A percentile compares a stretch with the other conserved stretches of the same genome.
Evolutionary conservation across 495 filamentous ascomycete species (phyloP).

Genomic region (Neurospora sp.): DNA sequence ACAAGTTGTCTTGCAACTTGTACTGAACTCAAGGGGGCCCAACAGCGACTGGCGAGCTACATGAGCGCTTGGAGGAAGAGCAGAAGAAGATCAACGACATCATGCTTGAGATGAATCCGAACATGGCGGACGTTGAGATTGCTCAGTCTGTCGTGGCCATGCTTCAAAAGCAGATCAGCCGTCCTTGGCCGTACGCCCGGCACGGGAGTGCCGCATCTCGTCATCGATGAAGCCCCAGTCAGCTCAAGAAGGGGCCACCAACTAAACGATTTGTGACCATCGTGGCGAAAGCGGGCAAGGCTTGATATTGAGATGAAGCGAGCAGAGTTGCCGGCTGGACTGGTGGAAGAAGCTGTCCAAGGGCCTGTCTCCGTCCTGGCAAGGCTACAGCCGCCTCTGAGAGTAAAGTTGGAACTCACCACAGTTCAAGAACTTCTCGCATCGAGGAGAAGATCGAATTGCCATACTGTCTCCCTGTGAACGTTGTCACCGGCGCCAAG

Average conservation of each 20-base stretch:
- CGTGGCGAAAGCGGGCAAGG: constrained; percentile 14
- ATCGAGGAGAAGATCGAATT: constrained; percentile 15
- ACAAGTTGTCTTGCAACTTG: neutral
- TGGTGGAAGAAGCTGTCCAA: constrained; percentile 14
- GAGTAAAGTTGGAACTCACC: neutral
- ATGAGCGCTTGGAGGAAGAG: constrained; percentile 39
- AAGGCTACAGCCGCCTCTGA: no score
- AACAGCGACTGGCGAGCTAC: constrained; percentile 11
- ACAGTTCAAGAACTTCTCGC: neutral
- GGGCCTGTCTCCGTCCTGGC: neutral
- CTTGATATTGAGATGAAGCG: constrained; percentile 19
- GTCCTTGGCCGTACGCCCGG: no score
- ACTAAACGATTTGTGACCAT: constrained; percentile 22
- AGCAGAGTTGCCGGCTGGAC: constrained; percentile 17
- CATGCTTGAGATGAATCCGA: constrained; percentile 59
- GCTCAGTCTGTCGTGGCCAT: no score
- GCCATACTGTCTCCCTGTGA: constrained; percentile 19
- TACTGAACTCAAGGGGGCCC: constrained; percentile 10
- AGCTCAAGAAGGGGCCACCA: constrained; percentile 18
- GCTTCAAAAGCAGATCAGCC: no score
- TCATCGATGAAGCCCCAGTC: constrained; percentile 13
- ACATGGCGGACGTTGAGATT: constrained; percentile 10
- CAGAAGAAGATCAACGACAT: constrained; percentile 55
- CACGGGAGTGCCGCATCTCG: constrained; percentile 17
- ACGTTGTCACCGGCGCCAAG: constrained; percentile 14